A percentile compares a stretch with the other conserved stretches of the same genome.
Conservation (phyloP, 345 rosid species). For the Populus davidiana region DNA sequence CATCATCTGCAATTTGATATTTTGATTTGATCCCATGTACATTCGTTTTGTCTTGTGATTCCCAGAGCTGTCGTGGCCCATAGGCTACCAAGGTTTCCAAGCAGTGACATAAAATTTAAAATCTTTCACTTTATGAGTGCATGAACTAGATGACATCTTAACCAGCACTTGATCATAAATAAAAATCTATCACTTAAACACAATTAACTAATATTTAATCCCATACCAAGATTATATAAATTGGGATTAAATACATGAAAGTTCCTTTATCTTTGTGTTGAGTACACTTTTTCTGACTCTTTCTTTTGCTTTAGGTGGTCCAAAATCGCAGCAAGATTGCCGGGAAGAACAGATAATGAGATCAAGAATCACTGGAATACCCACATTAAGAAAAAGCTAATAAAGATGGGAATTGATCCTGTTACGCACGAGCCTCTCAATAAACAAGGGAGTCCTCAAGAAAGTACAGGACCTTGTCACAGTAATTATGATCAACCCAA, state of each 20-base stretch:
- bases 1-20: background rate
- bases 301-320: conserved; percentile 54
- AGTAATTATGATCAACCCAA: background rate
- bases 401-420: conserved; percentile 78
- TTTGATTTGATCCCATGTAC: background rate
- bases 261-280: background rate
- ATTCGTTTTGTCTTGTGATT: too few species aligned
- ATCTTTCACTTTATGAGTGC: background rate
- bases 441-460: conserved; percentile 5
- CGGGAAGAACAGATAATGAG: conserved; percentile 86
- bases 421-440: conserved; percentile 49
- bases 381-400: conserved; percentile 73
- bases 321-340: conserved; percentile 68
- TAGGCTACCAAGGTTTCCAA: background rate
- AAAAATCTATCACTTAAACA: background rate
- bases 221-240: background rate
- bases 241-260: background rate
- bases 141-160: background rate
- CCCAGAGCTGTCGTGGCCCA: background rate
- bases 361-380: conserved; percentile 86
- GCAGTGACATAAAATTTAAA: background rate
- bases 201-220: background rate
- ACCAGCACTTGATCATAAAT: background rate
- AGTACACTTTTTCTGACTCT: background rate
- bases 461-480: background rate